Evolutionary conservation across 192 early-diverging fungal genomes (phyloP), one percentile per base, ranked within the genome.

Genomic region (Backusella morwellensis): DNA sequence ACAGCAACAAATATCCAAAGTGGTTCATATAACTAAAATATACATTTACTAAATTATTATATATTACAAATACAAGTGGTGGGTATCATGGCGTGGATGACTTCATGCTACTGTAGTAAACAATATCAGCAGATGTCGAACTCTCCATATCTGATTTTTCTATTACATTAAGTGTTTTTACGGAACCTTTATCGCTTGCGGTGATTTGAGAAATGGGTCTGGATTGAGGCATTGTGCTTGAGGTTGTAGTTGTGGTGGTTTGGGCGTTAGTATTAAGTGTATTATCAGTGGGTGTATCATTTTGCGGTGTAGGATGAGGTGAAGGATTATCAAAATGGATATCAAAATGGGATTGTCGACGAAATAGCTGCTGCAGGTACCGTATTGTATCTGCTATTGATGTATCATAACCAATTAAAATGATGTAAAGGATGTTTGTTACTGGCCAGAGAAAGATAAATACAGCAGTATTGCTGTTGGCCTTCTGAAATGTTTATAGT

Each of bases 371-470:
- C 1, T 63, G 56, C 23, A 63, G n/a, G 21, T 63, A 63, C 1
- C 56, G 56, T 63, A 63, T 26, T 9, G 56, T 29, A 63, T 26
- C 56, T 63, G 56, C 56, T 14, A 63, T 63, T 29, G 23, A 12
- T 63, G 56, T 63, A 63, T 63, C 56, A 26, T 63, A 63, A 3
- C 56, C 56, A 9, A 63, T 63, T 26, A 63, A 14, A 14, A 63
- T 11, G 12, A 63, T 14, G 11, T 29, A 63, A 63, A 63, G 23
- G 21, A 63, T 23, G 56, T 63, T 63, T 63, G 67, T 17, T 17
- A 68, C 67, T 36, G 67, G 67, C 35, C 29, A 36, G 14, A 68
- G 67, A 34, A 68, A 68, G 14, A 68, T 35, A 21, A 68, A 68
- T 34, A 29, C 67, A 15, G 35, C 26, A 0, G 35, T 68, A 35